Evolutionary conservation across 2,329 filamentous ascomycete species (phyloP).

Genomic region (Fusarium continuum): DNA sequence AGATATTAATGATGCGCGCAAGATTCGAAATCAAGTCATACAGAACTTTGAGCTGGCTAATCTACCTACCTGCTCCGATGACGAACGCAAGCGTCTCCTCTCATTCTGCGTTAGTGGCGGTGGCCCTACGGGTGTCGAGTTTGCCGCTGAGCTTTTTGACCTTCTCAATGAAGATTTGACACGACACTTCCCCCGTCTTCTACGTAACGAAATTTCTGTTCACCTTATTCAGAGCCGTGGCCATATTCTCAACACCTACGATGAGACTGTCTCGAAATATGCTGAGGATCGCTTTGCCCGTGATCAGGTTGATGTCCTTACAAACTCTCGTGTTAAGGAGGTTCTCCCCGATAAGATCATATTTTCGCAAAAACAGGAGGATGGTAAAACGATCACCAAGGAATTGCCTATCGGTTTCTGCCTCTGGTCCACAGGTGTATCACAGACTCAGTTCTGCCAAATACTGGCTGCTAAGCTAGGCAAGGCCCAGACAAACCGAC

Average conservation of each 20-base stretch:
- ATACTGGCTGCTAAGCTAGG: conserved; percentile 80
- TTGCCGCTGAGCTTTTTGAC: conserved; percentile 95
- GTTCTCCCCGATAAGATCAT: conserved; percentile 84
- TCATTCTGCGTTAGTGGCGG: conserved; percentile 97
- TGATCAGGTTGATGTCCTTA: conserved; percentile 90
- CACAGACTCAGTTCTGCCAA: conserved; percentile 83
- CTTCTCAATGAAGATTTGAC: conserved; percentile 94
- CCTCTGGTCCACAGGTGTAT: conserved; percentile 95
- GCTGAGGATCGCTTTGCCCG: conserved; percentile 91
- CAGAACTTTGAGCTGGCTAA: conserved; percentile 91
- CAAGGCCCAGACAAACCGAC: conserved; percentile 81
- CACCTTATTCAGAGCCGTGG: conserved; percentile 94
- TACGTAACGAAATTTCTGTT: conserved; percentile 98
- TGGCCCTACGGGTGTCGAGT: conserved; percentile 77
- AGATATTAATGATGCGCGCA: conserved; percentile 89
- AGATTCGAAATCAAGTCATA: conserved; percentile 88
- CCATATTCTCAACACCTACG: conserved; percentile 98
- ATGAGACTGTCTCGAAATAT: conserved; percentile 91
- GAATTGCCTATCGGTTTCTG: conserved; percentile 97
- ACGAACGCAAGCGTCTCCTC: conserved; percentile 84
- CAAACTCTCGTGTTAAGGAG: conserved; percentile 92
- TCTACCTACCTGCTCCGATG: conserved; percentile 89
- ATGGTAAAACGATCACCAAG: conserved; percentile 82
- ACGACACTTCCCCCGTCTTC: conserved; percentile 81
- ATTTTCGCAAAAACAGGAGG: conserved; percentile 82